Evolutionary conservation across 345 rosid species (phyloP).

Genomic region (Schrenkiella parvula): DNA sequence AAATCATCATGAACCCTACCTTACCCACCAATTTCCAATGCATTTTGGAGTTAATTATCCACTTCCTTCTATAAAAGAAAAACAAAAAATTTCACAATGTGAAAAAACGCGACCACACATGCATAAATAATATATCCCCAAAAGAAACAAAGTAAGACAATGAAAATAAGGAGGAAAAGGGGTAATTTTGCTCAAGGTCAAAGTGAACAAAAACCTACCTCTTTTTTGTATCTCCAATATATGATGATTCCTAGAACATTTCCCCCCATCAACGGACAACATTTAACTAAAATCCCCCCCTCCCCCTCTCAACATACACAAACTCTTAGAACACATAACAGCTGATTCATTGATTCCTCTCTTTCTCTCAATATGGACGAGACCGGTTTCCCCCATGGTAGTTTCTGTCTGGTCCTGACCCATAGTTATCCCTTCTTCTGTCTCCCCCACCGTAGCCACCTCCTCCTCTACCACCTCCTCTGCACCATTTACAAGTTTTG

Average conservation of each 20-base stretch:
- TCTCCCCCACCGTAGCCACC: slow-evolving; percentile 83
- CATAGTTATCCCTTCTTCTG: slow-evolving; percentile 73
- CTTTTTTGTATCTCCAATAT: slow-evolving; percentile 25
- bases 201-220: slow-evolving; percentile 37
- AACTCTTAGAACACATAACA: slow-evolving; percentile 25
- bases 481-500: slow-evolving; percentile 34
- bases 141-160: slow-evolving; percentile 6
- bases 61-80: slow-evolving; percentile 31
- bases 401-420: slow-evolving; percentile 88
- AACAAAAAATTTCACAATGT: slow-evolving; percentile 9
- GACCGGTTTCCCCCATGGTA: slow-evolving; percentile 85
- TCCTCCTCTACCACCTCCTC: slow-evolving; percentile 49
- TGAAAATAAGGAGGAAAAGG: background rate
- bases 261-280: slow-evolving; percentile 16
- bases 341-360: slow-evolving; percentile 14
- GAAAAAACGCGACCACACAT: background rate
- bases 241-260: slow-evolving; percentile 22
- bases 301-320: slow-evolving; percentile 19
- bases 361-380: slow-evolving; percentile 68
- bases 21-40: slow-evolving; percentile 32
- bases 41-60: slow-evolving; percentile 27
- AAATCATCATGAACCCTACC: slow-evolving; percentile 30
- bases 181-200: slow-evolving; percentile 10
- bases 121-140: slow-evolving; percentile 15
- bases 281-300: slow-evolving; percentile 22